Base-by-base conservation (phyloP, 164 flowering plant species). In the Buxus sempervirens region DNA sequence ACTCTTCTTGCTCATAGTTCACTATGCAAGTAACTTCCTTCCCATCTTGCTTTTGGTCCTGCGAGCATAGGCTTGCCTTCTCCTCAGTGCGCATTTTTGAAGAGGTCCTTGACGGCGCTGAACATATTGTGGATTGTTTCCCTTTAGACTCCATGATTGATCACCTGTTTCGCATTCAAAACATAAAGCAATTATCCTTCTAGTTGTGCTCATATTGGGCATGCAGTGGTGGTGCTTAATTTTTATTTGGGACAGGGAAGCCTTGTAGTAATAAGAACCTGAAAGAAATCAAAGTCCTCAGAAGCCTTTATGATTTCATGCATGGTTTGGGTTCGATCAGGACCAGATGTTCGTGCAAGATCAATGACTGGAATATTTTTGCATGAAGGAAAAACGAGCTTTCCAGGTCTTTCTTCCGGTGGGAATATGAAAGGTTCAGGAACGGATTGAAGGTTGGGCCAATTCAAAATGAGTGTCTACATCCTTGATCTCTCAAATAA, bases 251-350 rank as follows among this genome's bases (percentile, higher is more conserved):
- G n/a, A n/a, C n/a, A n/a, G n/a, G n/a, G n/a, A n/a, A n/a, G n/a
- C 12, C 12, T 12, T 5, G 12, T 41, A 41, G 12, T 12, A 41
- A 5, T 0, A 66, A 21, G 12, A 36, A 82, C 77, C 82, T 82
- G 85, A 54, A 82, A 79, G 59, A 82, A 71, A 27, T 81, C 81
- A 19, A 53, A 79, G 59, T 76, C 77, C 41, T 78, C 69, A 25
- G 71, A 14, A 45, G 80, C 81, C 65, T 73, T 60, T 25, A 64
- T 20, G 15, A 79, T 70, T 24, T 74, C 68, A 22, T 74, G 68
- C 62, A 74, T 51, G 20, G 58, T 70, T 9, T 41, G 53, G 7
- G 48, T 22, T 54, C 54, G 74, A 41, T 74, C 75, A n/a, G 22
- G 54, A 24, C 54, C 51, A 22, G n/a, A 57, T 42, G 60, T 51